A percentile compares a stretch with the other conserved stretches of the same genome.
These are phyloP conservation scores for Trifolium repens DNA, from an alignment of 306 rosid genomes.

Conservation along the genomic window DNA sequence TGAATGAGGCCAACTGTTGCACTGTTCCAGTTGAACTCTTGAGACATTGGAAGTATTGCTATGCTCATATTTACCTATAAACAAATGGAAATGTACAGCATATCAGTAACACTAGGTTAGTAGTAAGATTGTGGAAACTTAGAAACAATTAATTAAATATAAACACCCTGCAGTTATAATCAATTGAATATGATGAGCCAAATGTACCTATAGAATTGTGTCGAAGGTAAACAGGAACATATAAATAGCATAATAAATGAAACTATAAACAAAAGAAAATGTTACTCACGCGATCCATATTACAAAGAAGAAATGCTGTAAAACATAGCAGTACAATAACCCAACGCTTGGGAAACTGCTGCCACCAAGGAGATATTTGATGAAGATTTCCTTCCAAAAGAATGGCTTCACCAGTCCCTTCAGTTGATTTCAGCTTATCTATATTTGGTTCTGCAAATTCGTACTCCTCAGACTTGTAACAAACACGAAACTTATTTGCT, in stretches of 20 bases:
- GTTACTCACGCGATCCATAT: constrained; percentile 96
- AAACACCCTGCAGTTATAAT: background rate
- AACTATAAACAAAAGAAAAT: constrained; percentile 25
- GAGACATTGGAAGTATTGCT: constrained; percentile 95
- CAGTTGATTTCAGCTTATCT: constrained; percentile 60
- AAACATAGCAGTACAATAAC: constrained; percentile 90
- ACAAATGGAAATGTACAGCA: constrained; percentile 24
- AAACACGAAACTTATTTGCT: constrained; percentile 53
- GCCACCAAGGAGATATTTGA: constrained; percentile 68
- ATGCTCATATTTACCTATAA: constrained; percentile 95
- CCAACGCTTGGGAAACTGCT: constrained; percentile 90
- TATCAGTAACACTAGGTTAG: background rate
- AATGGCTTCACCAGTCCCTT: constrained; percentile 73
- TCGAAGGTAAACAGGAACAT: constrained; percentile 7
- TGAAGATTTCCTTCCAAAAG: constrained; percentile 55
- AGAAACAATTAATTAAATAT: constrained; percentile 22
- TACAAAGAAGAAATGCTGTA: constrained; percentile 83
- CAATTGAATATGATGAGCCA: constrained; percentile 11
- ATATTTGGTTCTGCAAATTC: constrained; percentile 56
- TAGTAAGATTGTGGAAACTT: background rate
- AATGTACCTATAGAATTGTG: background rate
- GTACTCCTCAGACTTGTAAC: constrained; percentile 77
- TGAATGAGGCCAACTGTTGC: constrained; percentile 96
- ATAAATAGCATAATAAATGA: constrained; percentile 3
- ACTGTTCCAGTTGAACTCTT: constrained; percentile 92